These are phyloP conservation scores for Volutella citrinella DNA, from an alignment of 2,329 filamentous ascomycete genomes.

Conservation along the genomic window DNA sequence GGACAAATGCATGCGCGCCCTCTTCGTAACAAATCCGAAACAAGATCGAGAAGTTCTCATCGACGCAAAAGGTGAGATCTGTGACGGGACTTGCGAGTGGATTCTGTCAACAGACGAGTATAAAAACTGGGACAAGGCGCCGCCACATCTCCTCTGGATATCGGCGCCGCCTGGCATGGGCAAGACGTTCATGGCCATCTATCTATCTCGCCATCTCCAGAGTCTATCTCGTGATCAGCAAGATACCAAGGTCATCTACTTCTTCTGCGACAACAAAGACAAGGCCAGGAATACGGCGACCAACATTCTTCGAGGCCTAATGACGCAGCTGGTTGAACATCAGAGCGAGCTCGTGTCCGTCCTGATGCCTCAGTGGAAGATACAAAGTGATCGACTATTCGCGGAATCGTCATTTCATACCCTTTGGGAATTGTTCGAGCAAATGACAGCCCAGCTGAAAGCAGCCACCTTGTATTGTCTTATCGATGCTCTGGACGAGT, in stretches of 20 bases:
- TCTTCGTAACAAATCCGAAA: too few relatives aligned
- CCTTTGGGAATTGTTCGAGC: constrained; percentile 1
- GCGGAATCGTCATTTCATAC: background rate
- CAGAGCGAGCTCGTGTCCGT: background rate
- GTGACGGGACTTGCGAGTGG: too few relatives aligned
- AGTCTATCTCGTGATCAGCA: background rate
- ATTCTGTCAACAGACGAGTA: constrained; percentile 3
- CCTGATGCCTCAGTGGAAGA: background rate
- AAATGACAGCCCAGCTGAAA: background rate
- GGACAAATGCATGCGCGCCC: too few relatives aligned
- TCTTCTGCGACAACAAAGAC: constrained; percentile 10
- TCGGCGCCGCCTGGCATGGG: constrained; percentile 7
- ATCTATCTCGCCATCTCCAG: constrained; percentile 1
- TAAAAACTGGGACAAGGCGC: background rate
- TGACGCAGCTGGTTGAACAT: constrained; percentile 2
- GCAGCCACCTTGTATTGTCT: background rate
- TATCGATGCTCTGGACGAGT: constrained; percentile 7
- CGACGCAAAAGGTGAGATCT: too few relatives aligned
- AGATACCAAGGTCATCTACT: constrained; percentile 1
- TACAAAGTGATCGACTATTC: background rate
- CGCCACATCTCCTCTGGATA: constrained; percentile 6
- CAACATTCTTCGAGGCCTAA: constrained; percentile 3
- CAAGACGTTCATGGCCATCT: constrained; percentile 9
- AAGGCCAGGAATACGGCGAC: background rate
- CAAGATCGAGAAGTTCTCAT: too few relatives aligned